Evolutionary conservation across 768 basidiomycete species (phyloP), one percentile per base, ranked within the genome.

Genomic region (Guyanaporus albipodus): DNA sequence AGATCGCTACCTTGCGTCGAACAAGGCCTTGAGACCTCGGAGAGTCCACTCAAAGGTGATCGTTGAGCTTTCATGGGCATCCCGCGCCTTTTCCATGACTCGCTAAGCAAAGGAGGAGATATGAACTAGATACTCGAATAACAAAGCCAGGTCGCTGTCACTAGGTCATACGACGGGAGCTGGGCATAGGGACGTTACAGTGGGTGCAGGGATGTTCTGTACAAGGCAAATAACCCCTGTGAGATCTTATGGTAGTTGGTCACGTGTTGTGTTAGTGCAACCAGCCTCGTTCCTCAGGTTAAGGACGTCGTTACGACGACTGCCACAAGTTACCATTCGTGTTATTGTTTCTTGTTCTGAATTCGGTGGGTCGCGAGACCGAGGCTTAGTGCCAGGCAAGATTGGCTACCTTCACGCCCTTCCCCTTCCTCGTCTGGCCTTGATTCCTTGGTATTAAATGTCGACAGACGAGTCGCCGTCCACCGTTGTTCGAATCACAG

Each of bases 11-110:
- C 83, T 87, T 18, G 77, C 73, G 29, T 93, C 91, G 50, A 91
- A 92, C 23, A 91, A 64, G 37, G 71, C 70, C 63, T 81, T 85
- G 47, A 92, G 72, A 4, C 80, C 83, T 26, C 74, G 73, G 22
- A 92, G 69, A 1, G 79, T 82, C 91, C 91, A 93, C 67, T 91
- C 89, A 50, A 87, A 84, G 9, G 75, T 75, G 53, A 80, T 72
- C 1, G 77, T 68, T 4, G 72, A 74, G 44, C 72, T 76, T 67
- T 87, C 85, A 51, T 72, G 71, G 7, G 54, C 70, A 26, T 76
- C 75, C 23, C 49, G 43, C 4, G 45, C 36, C 27, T 64, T 46
- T 12, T 75, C 73, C 66, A 62, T 66, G 39, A 8, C 7, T 6
- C 11, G 14, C 15, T n/a, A n/a, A n/a, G n/a, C n/a, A n/a, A n/a